phyloP scores from a whole-genome alignment of 2,329 filamentous ascomycete species.

The Stagonosporopsis chrysanthemi region DNA sequence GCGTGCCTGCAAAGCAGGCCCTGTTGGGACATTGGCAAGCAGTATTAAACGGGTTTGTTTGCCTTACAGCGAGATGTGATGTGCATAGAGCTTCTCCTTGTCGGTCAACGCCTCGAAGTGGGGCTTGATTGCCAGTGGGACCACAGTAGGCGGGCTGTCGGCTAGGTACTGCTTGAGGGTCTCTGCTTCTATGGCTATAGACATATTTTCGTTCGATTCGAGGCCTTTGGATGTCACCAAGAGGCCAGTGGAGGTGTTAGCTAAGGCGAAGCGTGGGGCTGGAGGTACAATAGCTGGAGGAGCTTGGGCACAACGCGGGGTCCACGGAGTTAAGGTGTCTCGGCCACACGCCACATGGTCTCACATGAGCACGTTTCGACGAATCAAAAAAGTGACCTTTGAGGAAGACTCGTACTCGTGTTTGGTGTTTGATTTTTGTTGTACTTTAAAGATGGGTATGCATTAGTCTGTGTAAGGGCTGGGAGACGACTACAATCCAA shows the following conservation, averaged over 20 bases:
- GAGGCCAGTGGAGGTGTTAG: not conserved
- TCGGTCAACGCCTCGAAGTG: slow-evolving; percentile 83
- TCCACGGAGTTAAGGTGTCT: not conserved
- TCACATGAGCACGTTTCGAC: slow-evolving; percentile 2
- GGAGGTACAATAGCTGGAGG: not conserved
- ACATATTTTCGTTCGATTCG: slow-evolving; percentile 23
- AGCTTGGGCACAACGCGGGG: slow-evolving; percentile 1
- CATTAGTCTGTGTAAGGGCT: not conserved
- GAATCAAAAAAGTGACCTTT: not conserved
- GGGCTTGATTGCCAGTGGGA: slow-evolving; percentile 87
- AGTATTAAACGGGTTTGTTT: no score
- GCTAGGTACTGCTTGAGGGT: slow-evolving; percentile 77
- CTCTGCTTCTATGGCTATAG: slow-evolving; percentile 52
- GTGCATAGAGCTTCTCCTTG: slow-evolving; percentile 87
- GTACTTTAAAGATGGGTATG: slow-evolving; percentile 10
- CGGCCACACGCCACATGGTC: not conserved
- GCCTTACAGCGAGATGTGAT: slow-evolving; percentile 61
- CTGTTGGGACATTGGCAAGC: slow-evolving; percentile 29
- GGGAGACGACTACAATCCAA: slow-evolving; percentile 25
- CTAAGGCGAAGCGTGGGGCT: not conserved
- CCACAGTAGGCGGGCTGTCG: slow-evolving; percentile 87
- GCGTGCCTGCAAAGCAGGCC: slow-evolving; percentile 58
- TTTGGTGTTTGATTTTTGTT: not conserved
- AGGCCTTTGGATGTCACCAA: not conserved
- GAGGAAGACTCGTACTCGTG: not conserved